A percentile compares a stretch with the other conserved stretches of the same genome.
phyloP scores from a whole-genome alignment of 768 basidiomycete genomes.

The Tulasnella calospora region DNA sequence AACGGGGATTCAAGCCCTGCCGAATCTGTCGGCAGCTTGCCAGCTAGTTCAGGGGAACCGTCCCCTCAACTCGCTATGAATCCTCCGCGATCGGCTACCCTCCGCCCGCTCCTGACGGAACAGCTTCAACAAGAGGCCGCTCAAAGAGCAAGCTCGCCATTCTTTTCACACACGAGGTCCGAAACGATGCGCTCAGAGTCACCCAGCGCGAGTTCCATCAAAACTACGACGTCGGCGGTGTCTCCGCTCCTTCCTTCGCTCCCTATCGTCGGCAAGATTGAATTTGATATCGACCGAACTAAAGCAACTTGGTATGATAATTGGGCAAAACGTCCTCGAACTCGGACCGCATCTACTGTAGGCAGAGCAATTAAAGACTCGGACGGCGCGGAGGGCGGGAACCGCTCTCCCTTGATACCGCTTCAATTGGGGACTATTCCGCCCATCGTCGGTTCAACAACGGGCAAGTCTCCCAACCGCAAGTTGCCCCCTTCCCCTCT shows the following conservation, averaged over 20 bases:
- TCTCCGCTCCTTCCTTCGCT: slow-evolving; percentile 62
- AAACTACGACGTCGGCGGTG: slow-evolving; percentile 33
- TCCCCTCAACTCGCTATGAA: background rate
- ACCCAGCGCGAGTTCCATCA: slow-evolving; percentile 2
- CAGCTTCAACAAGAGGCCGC: background rate
- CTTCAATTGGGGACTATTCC: background rate
- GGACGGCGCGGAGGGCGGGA: background rate
- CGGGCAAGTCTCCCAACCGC: background rate
- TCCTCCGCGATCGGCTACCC: background rate
- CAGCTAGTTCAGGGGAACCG: background rate
- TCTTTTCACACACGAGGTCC: background rate
- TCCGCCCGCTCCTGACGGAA: slow-evolving; percentile 2
- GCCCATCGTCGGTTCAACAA: slow-evolving; percentile 5
- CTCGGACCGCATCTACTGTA: background rate
- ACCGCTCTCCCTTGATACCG: slow-evolving; percentile 14
- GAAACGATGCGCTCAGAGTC: slow-evolving; percentile 22
- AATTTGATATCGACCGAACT: slow-evolving; percentile 84
- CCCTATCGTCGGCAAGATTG: slow-evolving; percentile 86
- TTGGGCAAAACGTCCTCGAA: slow-evolving; percentile 50
- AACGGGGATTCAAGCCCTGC: slow-evolving; percentile 9
- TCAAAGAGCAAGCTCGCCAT: background rate
- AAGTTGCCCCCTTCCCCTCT: slow-evolving; percentile 18
- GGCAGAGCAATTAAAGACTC: background rate
- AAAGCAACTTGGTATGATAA: slow-evolving; percentile 83
- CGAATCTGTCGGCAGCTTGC: background rate